Conservation (phyloP, 1,139 yeast genomes). For the Blastobotrys serpentis region DNA sequence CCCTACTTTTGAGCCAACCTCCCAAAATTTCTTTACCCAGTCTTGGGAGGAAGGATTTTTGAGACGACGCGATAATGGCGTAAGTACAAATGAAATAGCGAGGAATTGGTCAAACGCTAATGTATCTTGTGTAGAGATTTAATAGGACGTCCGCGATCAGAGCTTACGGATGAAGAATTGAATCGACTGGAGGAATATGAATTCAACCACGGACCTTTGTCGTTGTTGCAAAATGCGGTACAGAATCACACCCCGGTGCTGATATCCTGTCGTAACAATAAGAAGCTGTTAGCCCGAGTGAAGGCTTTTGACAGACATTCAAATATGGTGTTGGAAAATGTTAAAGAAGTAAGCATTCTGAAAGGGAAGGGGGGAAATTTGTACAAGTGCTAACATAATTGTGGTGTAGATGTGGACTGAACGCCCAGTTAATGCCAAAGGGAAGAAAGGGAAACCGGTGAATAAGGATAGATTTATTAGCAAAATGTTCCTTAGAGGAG, state of each 20-base stretch:
- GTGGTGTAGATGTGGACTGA: constrained; percentile 70
- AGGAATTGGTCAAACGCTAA: not conserved
- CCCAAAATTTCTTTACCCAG: not conserved
- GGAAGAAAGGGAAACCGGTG: constrained; percentile 67
- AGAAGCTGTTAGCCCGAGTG: constrained; percentile 82
- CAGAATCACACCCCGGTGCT: constrained; percentile 73
- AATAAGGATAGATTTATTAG: constrained; percentile 83
- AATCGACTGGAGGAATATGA: constrained; percentile 86
- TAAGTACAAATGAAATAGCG: constrained; percentile 6
- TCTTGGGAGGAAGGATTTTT: not conserved
- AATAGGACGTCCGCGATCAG: constrained; percentile 45
- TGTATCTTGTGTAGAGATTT: constrained; percentile 30
- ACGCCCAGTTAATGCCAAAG: constrained; percentile 58
- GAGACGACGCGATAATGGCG: constrained; percentile 16
- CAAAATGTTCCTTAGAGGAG: constrained; percentile 92
- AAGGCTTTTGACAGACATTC: constrained; percentile 96
- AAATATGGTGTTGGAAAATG: constrained; percentile 88
- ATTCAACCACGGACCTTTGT: constrained; percentile 87
- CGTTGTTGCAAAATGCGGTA: constrained; percentile 77
- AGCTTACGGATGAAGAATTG: constrained; percentile 76
- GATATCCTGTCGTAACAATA: constrained; percentile 89
- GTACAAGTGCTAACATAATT: no score
- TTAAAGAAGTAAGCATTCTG: constrained; percentile 72
- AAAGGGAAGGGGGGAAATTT: no score
- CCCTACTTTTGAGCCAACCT: constrained; percentile 1